Percentiles rank a stretch among this genome's conserved stretches.
phyloP scores from a whole-genome alignment of 179 eudicot genomes.

The Nepenthes alata region DNA sequence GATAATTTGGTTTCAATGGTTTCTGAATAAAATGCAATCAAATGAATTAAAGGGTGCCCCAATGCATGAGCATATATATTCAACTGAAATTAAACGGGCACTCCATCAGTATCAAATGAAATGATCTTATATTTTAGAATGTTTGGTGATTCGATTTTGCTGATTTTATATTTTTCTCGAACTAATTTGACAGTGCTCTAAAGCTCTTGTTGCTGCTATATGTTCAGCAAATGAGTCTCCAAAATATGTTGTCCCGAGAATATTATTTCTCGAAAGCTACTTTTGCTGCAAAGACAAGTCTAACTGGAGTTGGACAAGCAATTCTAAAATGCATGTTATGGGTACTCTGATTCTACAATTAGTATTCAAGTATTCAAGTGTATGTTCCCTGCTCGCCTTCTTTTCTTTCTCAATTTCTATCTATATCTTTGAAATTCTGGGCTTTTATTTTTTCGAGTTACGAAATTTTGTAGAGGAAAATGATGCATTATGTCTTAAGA shows the following conservation, averaged over 20 bases:
- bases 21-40: no score
- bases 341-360: conserved; percentile 80
- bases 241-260: conserved; percentile 54
- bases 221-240: conserved; percentile 39
- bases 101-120: no score
- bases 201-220: conserved; percentile 78
- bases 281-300: conserved; percentile 46
- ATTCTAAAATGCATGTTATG: conserved; percentile 57
- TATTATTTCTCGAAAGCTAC: conserved; percentile 75
- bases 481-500: no score
- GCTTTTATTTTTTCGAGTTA: no score
- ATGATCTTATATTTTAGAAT: not conserved
- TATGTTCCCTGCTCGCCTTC: conserved; percentile 26
- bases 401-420: not conserved
- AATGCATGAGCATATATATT: no score
- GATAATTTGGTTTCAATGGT: no score
- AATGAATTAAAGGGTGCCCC: no score
- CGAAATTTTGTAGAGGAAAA: no score
- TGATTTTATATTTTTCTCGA: no score
- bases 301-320: conserved; percentile 76
- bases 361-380: conserved; percentile 65
- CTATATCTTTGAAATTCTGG: not conserved
- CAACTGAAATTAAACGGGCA: no score
- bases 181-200: conserved; percentile 51
- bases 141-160: conserved; percentile 1